A percentile compares a stretch with the other conserved stretches of the same genome.
Evolutionary conservation across 805 yeast genomes (phyloP).

Genomic region (Isabelozyma heimii): DNA sequence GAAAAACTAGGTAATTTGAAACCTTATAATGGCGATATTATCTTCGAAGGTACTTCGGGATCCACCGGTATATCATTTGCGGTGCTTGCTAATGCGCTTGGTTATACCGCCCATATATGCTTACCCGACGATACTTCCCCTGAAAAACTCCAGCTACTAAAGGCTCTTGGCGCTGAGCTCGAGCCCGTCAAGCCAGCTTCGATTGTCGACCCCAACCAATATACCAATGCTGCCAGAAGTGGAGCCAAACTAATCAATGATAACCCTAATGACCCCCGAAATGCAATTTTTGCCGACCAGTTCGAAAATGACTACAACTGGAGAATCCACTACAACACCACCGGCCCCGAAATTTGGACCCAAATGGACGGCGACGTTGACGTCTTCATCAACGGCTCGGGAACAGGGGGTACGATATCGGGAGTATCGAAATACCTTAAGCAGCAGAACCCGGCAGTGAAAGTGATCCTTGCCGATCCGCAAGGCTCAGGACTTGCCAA

Average conservation of each 20-base stretch:
- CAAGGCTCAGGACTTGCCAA: constrained; percentile 93
- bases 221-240: constrained; percentile 80
- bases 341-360: constrained; percentile 89
- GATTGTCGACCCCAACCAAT: constrained; percentile 89
- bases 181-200: constrained; percentile 92
- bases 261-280: constrained; percentile 32
- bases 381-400: constrained; percentile 85
- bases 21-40: constrained; percentile 64
- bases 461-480: constrained; percentile 82
- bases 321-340: constrained; percentile 74
- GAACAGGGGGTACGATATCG: constrained; percentile 95
- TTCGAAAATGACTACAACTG: constrained; percentile 93
- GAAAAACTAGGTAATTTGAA: constrained; percentile 56
- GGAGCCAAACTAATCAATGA: constrained; percentile 54
- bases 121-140: constrained; percentile 89
- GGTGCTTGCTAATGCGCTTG: constrained; percentile 81
- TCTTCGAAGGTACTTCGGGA: constrained; percentile 95
- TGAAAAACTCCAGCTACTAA: constrained; percentile 74
- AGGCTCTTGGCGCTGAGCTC: constrained; percentile 74
- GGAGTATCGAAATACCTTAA: constrained; percentile 82
- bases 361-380: constrained; percentile 70
- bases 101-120: constrained; percentile 90
- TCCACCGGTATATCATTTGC: constrained; percentile 96
- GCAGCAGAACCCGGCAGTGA: constrained; percentile 49
- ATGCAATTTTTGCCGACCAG: constrained; percentile 90